Evolutionary conservation across 305 asterid genomes (phyloP), one percentile per base, ranked within the genome.

Genomic region (Lippia alba): DNA sequence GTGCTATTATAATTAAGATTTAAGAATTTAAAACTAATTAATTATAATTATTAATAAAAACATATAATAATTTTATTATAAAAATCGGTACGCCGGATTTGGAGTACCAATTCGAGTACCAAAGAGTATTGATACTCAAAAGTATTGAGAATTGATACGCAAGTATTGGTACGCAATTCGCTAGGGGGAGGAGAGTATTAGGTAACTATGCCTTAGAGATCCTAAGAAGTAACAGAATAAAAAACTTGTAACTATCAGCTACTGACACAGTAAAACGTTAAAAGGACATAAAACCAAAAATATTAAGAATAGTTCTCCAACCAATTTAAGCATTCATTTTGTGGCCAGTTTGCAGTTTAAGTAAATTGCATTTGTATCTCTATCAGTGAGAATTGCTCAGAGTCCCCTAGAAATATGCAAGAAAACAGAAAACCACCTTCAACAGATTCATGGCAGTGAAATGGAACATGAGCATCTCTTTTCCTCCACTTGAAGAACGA

Each of bases 401-500:
- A 53, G 59, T 57, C 66, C 30, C 51, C n/a, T 53, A 55, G 57
- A 54, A 55, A 61, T 32, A 36, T 36, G 67, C 16, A 67, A 17
- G 36, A 74, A 66, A 56, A 48, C 51, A 40, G 12, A 5, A n/a
- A 45, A 71, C 53, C 71, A 90, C 98, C 97, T 94, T 90, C 97
- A 51, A 90, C 80, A 24, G 99, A 90, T 74, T 94, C 97, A 76
- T 94, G 99, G 85, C 92, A 86, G 67, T 79, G 96, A 64, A 90
- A 72, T 30, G 96, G 96, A 73, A 94, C 96, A 80, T 94, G 99
- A 70, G 95, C 89, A 68, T 91, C 96, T 72, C 96, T 79, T 80
- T 94, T 94, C 80, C 92, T 88, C 97, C 99, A 91, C 81, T 87
- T 94, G 85, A 91, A 78, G 77, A 94, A 87, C 18, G 94, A 77